Evolutionary conservation across 2,329 filamentous ascomycete genomes (phyloP).

Genomic region (Trichoderma pleuroti): DNA sequence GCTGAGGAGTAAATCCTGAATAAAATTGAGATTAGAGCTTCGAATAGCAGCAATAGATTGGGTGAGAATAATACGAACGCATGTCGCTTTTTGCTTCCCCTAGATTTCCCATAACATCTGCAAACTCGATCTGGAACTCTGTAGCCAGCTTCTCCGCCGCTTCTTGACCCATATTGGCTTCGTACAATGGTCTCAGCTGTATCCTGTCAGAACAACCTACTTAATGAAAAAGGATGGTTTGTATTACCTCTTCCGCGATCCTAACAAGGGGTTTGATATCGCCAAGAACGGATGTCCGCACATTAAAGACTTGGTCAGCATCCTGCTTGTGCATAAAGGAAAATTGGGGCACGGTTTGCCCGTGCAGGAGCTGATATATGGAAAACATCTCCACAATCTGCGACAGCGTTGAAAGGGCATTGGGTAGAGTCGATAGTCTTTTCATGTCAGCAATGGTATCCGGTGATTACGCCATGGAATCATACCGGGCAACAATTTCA

Average conservation of each 20-base stretch:
- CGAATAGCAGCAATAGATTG: fast-evolving
- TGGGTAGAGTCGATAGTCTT: not conserved
- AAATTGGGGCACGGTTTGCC: not conserved
- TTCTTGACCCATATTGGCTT: not conserved
- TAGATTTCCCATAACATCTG: not conserved
- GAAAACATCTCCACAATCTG: not conserved
- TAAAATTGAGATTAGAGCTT: not conserved
- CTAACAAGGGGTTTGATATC: not conserved
- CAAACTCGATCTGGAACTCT: not conserved
- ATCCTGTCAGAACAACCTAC: not conserved
- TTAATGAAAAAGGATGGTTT: fast-evolving
- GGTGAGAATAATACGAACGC: not conserved
- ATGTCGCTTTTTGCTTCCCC: not conserved
- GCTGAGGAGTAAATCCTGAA: not conserved
- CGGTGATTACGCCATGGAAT: too few relatives aligned
- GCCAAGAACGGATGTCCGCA: not conserved
- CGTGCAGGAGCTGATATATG: not conserved
- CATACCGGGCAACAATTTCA: not conserved
- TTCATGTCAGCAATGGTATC: not conserved
- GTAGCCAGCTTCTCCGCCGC: not conserved
- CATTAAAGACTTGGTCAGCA: not conserved
- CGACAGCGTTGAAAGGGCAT: not conserved
- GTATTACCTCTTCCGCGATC: not conserved
- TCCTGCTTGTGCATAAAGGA: not conserved
- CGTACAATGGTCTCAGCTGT: not conserved